A percentile compares a stretch with the other conserved stretches of the same genome.
Conservation (phyloP, 139 green algal species). For the Chlorella sp. region DNA sequence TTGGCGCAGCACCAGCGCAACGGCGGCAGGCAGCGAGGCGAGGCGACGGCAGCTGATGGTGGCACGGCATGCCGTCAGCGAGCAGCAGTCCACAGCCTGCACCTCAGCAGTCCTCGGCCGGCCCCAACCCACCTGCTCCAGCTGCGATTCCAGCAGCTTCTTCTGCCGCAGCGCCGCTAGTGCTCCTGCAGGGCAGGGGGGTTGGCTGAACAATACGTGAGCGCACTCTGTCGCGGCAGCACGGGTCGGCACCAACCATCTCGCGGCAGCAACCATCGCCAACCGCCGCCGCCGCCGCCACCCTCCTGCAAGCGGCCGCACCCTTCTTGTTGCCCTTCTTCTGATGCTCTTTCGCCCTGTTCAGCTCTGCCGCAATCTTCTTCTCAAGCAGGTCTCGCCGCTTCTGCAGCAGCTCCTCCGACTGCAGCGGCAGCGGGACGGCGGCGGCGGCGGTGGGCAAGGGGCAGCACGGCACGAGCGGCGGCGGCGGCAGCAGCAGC, state of each 20-base stretch:
- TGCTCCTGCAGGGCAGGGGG: slow-evolving; percentile 52
- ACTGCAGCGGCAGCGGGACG: slow-evolving; percentile 54
- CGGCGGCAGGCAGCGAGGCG: no score
- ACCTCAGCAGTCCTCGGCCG: not conserved
- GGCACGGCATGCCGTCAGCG: not conserved
- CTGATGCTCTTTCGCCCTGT: slow-evolving; percentile 86
- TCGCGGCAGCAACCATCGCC: not conserved
- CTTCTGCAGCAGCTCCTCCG: slow-evolving; percentile 93
- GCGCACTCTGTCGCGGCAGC: no score
- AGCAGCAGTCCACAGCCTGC: not conserved
- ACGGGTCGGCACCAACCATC: no score
- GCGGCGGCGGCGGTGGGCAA: not conserved
- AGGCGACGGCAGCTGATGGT: not conserved
- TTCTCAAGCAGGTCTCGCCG: slow-evolving; percentile 87
- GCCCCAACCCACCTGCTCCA: slow-evolving; percentile 63
- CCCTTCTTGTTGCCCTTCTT: slow-evolving; percentile 87
- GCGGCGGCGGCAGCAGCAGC: not conserved
- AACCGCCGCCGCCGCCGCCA: not conserved
- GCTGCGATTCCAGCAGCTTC: slow-evolving; percentile 91
- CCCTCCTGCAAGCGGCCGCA: no score
- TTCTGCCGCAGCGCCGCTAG: slow-evolving; percentile 94
- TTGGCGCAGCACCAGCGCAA: no score
- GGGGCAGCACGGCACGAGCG: not conserved
- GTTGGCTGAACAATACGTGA: not conserved
- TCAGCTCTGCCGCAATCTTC: slow-evolving; percentile 80